Conservation (phyloP, 768 basidiomycete species). For the Pulveroboletus sp. region DNA sequence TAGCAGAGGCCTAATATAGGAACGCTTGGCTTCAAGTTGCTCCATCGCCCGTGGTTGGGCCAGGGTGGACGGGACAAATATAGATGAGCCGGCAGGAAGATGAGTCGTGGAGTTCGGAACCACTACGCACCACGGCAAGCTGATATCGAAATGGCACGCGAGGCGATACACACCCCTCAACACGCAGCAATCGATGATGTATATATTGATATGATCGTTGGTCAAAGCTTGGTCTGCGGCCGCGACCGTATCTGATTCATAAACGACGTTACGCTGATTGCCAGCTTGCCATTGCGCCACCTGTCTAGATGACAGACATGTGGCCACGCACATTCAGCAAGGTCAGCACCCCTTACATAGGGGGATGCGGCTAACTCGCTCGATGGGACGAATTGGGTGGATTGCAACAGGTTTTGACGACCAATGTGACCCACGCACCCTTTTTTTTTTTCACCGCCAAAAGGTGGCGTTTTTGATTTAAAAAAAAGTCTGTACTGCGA, state of each 20-base stretch:
- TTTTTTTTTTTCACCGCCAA: conserved; percentile 1
- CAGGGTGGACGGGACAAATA: conserved; percentile 10
- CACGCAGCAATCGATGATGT: conserved; percentile 17
- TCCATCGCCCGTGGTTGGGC: conserved; percentile 15
- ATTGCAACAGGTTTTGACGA: conserved; percentile 14
- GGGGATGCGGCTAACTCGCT: conserved; percentile 10
- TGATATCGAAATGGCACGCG: conserved; percentile 3
- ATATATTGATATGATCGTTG: conserved; percentile 1
- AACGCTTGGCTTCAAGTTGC: conserved; percentile 4
- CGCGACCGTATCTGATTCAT: conserved; percentile 21
- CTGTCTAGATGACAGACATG: conserved; percentile 5
- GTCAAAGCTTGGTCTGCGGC: conserved; percentile 4
- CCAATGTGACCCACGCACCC: conserved; percentile 12
- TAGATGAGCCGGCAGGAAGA: conserved; percentile 19
- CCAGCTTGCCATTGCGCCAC: conserved; percentile 20
- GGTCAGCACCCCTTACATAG: conserved; percentile 5
- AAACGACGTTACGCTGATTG: conserved; percentile 11
- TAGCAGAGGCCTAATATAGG: conserved; percentile 14
- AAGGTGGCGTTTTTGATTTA: conserved; percentile 9
- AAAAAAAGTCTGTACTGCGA: not conserved
- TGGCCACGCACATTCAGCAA: conserved; percentile 23
- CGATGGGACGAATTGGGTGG: conserved; percentile 3
- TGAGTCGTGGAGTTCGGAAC: conserved; percentile 22
- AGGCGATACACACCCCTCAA: conserved; percentile 15
- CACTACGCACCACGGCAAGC: conserved; percentile 2